Evolutionary conservation across 2,329 filamentous ascomycete species (phyloP), one percentile per base, ranked within the genome.

Genomic region (Aspergillus aculeatus): DNA sequence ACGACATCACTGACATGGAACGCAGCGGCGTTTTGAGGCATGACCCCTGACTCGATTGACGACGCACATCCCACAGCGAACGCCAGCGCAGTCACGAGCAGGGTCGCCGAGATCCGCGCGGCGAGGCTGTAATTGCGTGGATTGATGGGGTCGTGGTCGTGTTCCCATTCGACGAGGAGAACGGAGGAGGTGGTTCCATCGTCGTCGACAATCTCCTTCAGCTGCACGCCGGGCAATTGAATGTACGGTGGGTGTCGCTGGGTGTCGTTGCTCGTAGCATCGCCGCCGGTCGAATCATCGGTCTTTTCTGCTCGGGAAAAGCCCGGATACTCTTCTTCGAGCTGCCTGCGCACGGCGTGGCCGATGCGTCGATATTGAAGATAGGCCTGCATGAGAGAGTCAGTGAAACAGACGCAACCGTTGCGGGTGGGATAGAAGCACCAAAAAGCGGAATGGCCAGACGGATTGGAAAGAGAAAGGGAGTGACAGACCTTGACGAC

Each of bases 51-150:
- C 57, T 85, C 82, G 47, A 86, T 84, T 0, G 82, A 80, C 4
- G 80, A 82, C 0, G 83, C 82, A 1, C 80, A 74, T 3, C 79
- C 79, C 0, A 85, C 82, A 0, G 82, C 77, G 29, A 82, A 79
- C 0, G 77, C 82, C 31, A 87, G 82, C 2, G 72, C 55, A 0
- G 78, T 77, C 3, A 83, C 77, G 14, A 81, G 70, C 0, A 80
- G 53, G 0, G 79, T 82, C 1, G 75, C 74, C 5, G 69, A 64
- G 5, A 80, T 63, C 1, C 78, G 74, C 6, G 68, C 70, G 2
- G 60, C 51, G 11, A 69, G 59, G n/a, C 67, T 63, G 71, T 73
- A 80, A 47, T 79, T 78, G 23, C 71, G 69, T 3, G 78, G 78
- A 52, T 77, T 75, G 48, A 76, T 63, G 1, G 68, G 65, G 62